Evolutionary conservation across 1,284 basidiomycete species (phyloP).

Genomic region (Fomitopsis betulina): DNA sequence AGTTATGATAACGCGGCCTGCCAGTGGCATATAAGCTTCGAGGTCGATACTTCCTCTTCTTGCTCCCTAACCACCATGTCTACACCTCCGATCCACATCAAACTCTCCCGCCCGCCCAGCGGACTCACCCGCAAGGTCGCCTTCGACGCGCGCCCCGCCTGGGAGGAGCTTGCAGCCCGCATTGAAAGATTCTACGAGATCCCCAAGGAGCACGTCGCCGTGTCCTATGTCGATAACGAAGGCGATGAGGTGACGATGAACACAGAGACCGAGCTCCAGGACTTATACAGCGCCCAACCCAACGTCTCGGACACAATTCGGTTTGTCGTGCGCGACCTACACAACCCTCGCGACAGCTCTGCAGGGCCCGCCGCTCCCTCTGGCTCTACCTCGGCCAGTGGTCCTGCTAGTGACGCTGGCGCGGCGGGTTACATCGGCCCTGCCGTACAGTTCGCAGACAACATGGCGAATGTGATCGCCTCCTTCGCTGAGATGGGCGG

Average conservation of each 20-base stretch:
- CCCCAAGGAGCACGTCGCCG: constrained; percentile 49
- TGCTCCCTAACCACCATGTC: background rate
- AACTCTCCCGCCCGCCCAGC: constrained; percentile 25
- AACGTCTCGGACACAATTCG: constrained; percentile 36
- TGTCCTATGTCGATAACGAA: constrained; percentile 66
- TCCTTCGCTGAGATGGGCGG: background rate
- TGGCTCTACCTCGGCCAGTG: too few relatives aligned
- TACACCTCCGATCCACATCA: constrained; percentile 17
- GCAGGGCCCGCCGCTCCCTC: too few relatives aligned
- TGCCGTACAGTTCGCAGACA: background rate
- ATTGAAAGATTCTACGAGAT: constrained; percentile 54
- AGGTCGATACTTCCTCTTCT: background rate
- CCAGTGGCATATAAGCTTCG: background rate
- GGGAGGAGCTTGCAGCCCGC: constrained; percentile 50
- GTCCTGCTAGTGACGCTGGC: background rate
- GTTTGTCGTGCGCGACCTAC: constrained; percentile 59
- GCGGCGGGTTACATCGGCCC: background rate
- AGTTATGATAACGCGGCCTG: background rate
- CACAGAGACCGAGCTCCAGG: constrained; percentile 62
- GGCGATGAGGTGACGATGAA: constrained; percentile 70
- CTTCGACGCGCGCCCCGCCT: constrained; percentile 47
- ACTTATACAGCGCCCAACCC: constrained; percentile 40
- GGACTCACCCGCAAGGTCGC: constrained; percentile 49
- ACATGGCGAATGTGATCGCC: background rate
- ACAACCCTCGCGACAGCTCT: constrained; percentile 7